phyloP scores from a whole-genome alignment of 306 rosid genomes.

The Malus sylvestris region DNA sequence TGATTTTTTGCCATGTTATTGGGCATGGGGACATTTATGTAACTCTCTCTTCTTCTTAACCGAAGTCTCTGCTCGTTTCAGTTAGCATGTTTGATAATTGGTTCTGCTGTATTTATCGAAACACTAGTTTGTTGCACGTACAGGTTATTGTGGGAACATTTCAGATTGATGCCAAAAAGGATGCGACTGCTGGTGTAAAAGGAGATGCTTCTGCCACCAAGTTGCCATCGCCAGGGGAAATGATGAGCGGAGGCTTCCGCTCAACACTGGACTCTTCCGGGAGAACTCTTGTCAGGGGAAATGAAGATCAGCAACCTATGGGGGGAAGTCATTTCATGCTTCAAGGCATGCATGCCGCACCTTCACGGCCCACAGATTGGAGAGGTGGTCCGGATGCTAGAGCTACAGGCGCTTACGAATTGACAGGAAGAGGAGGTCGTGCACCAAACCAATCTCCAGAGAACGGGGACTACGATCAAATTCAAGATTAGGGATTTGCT shows the following conservation, averaged over 20 bases:
- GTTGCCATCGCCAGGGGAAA: constrained; percentile 56
- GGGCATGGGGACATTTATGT: not conserved
- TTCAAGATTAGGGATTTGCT: constrained; percentile 46
- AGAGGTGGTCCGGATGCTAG: constrained; percentile 52
- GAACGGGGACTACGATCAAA: constrained; percentile 79
- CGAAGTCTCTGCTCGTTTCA: not conserved
- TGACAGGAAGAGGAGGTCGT: constrained; percentile 65
- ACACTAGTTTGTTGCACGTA: constrained; percentile 3
- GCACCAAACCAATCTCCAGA: constrained; percentile 71
- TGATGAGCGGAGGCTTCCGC: constrained; percentile 53
- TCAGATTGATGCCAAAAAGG: constrained; percentile 62
- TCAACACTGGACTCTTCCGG: constrained; percentile 51
- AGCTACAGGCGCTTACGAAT: constrained; percentile 42
- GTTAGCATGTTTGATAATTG: not conserved
- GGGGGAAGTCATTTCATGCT: constrained; percentile 75
- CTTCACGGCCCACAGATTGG: constrained; percentile 69
- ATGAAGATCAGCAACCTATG: constrained; percentile 60
- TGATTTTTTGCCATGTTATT: not conserved
- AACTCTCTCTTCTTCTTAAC: not conserved
- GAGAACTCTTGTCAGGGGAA: constrained; percentile 51
- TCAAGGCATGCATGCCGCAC: constrained; percentile 58
- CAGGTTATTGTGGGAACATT: constrained; percentile 93
- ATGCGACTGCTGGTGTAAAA: constrained; percentile 42
- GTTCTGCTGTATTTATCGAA: not conserved
- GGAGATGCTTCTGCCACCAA: constrained; percentile 59